These are phyloP conservation scores for Metschnikowia continentalis DNA, from an alignment of 805 yeast genomes.

Conservation along the genomic window DNA sequence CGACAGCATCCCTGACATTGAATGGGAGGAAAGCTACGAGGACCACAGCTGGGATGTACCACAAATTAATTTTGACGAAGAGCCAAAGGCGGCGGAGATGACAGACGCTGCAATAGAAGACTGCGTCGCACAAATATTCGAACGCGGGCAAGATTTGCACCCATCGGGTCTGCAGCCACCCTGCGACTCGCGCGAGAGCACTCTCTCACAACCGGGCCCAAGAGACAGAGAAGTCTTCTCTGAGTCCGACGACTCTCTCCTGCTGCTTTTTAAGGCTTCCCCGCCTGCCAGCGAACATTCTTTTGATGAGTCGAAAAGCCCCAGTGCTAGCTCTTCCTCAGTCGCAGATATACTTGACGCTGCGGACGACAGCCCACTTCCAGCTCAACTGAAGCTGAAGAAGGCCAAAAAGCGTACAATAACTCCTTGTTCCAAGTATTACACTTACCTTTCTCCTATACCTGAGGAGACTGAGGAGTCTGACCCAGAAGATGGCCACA, in stretches of 20 bases:
- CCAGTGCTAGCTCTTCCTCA: no score
- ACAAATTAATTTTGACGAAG: background rate
- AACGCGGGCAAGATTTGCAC: constrained; percentile 1
- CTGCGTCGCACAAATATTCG: background rate
- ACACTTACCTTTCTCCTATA: background rate
- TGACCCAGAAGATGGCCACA: no score
- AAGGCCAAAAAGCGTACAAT: no score
- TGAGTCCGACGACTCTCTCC: background rate
- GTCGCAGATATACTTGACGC: background rate
- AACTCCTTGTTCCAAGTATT: no score
- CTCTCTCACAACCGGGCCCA: background rate
- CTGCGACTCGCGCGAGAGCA: background rate
- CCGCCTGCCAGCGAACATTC: background rate
- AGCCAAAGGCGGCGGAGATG: background rate
- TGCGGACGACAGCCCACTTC: background rate
- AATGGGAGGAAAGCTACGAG: background rate
- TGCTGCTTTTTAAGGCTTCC: background rate
- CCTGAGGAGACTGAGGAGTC: no score
- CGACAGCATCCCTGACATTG: background rate
- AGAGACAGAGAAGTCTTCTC: background rate
- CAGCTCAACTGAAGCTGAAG: background rate
- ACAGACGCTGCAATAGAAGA: background rate
- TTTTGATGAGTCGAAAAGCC: no score
- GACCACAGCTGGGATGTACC: background rate
- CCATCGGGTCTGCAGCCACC: constrained; percentile 1